A percentile compares a stretch with the other conserved stretches of the same genome.
Evolutionary conservation across 75 land plant genomes (phyloP).

Genomic region (Sequoiadendron giganteum): DNA sequence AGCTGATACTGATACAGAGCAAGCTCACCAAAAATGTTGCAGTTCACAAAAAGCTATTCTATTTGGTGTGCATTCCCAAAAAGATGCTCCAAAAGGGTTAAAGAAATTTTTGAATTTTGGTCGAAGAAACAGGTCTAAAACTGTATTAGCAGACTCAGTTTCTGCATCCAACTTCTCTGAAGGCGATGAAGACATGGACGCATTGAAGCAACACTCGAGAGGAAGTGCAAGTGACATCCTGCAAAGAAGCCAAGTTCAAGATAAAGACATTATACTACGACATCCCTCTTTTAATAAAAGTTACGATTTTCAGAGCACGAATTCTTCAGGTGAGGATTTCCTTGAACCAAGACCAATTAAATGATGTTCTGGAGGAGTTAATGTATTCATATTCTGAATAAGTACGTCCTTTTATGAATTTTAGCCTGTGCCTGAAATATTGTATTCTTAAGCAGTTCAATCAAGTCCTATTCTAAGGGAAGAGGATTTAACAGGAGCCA

Average conservation of each 20-base stretch:
- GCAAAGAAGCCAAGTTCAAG: slow-evolving; percentile 31
- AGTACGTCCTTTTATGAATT: not conserved
- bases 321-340: not conserved
- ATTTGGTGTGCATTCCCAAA: slow-evolving; percentile 33
- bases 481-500: not conserved
- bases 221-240: slow-evolving; percentile 29
- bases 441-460: slow-evolving; percentile 3
- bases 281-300: not conserved
- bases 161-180: slow-evolving; percentile 46
- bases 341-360: not conserved
- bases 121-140: slow-evolving; percentile 61
- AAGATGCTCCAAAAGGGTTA: slow-evolving; percentile 87
- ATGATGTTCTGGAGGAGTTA: not conserved
- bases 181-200: slow-evolving; percentile 72
- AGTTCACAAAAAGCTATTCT: slow-evolving; percentile 64
- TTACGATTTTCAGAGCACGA: not conserved
- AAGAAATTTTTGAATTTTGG: slow-evolving; percentile 94
- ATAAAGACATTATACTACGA: slow-evolving; percentile 21
- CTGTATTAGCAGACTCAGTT: slow-evolving; percentile 35
- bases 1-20: slow-evolving; percentile 55
- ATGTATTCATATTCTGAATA: not conserved
- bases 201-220: slow-evolving; percentile 21
- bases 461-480: not conserved
- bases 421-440: not conserved
- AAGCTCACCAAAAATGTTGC: slow-evolving; percentile 58